Evolutionary conservation across 805 yeast species (phyloP), one percentile per base, ranked within the genome.

Genomic region (Candida insectorum): DNA sequence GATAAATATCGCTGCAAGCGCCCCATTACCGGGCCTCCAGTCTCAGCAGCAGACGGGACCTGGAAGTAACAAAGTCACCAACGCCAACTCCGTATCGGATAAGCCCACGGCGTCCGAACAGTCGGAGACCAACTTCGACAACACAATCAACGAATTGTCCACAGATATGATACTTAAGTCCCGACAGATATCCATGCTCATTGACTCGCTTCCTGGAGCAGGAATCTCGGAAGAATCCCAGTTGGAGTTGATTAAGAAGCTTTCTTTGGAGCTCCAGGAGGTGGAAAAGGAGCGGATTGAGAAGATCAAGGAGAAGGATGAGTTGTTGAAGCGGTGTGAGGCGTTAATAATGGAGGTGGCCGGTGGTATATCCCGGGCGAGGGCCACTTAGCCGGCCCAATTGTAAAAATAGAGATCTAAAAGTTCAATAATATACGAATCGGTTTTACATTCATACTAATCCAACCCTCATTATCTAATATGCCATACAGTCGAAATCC

Each of bases 191-290:
- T 74, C 85, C 24, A 79, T 85, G 49, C 73, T 91, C 17, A 88
- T 91, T 24, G 94, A 85, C 51, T 78, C 95, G 2, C 64, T 91
- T 26, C 98, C 98, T 0, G 97, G 97, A 9, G 85, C 87, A 2
- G 96, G 94, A 6, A 89, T 83, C 1, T 77, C 89, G 2, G 83
- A 85, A 16, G 75, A 71, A 28, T 81, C 77, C 34, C 97, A 89
- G 57, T 54, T 88, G 53, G 59, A 62, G 17, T 71, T 72, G 39
- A 84, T 91, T 12, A 73, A 71, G 31, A 66, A 64, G 10, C 62
- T 93, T 29, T 82, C 85, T 30, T 53, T 55, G 28, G 85, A 85
- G 44, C 60, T 89, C 34, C 67, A 70, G 9, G 61, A 65, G 9
- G 77, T 79, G 2, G 93, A 88, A 47, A 51, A 57, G 15, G 71